phyloP scores from a whole-genome alignment of 352 stramenopile genomes.

The Sclerospora graminicola region DNA sequence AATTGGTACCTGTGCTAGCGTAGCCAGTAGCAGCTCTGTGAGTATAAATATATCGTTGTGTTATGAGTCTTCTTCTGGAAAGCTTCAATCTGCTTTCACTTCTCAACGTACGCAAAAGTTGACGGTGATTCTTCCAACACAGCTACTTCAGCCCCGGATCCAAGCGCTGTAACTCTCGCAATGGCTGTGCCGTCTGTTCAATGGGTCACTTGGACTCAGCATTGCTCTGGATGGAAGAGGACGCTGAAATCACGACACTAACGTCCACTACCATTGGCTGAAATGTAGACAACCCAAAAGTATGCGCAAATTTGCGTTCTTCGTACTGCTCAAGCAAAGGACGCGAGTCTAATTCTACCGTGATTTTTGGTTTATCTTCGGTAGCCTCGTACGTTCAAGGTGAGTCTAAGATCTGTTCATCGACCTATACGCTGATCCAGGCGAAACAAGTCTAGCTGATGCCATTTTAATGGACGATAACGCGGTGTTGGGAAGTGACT shows the following conservation, averaged over 20 bases:
- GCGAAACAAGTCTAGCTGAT: conserved; percentile 42
- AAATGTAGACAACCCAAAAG: conserved; percentile 47
- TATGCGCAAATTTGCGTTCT: conserved; percentile 60
- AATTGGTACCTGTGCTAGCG: conserved; percentile 31
- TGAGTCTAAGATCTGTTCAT: conserved; percentile 72
- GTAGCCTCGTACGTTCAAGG: conserved; percentile 55
- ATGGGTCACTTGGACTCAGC: conserved; percentile 49
- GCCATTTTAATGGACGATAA: conserved; percentile 50
- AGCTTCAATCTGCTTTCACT: conserved; percentile 23
- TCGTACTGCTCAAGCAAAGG: conserved; percentile 40
- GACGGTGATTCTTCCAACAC: conserved; percentile 21
- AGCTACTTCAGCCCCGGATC: conserved; percentile 14
- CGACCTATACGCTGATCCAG: conserved; percentile 48
- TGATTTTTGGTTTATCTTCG: conserved; percentile 30
- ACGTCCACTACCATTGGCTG: conserved; percentile 60
- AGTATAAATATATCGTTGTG: conserved; percentile 40
- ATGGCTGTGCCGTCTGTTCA: conserved; percentile 41
- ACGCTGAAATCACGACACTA: conserved; percentile 51
- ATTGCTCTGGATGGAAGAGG: conserved; percentile 62
- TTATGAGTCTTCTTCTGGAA: conserved; percentile 38
- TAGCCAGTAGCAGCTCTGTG: conserved; percentile 16
- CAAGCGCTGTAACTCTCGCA: conserved; percentile 44
- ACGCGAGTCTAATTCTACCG: conserved; percentile 27
- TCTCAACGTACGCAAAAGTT: conserved; percentile 38
- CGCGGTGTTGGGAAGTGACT: conserved; percentile 47